phyloP scores from a whole-genome alignment of 768 basidiomycete genomes.

The Auriscalpium vulgare region DNA sequence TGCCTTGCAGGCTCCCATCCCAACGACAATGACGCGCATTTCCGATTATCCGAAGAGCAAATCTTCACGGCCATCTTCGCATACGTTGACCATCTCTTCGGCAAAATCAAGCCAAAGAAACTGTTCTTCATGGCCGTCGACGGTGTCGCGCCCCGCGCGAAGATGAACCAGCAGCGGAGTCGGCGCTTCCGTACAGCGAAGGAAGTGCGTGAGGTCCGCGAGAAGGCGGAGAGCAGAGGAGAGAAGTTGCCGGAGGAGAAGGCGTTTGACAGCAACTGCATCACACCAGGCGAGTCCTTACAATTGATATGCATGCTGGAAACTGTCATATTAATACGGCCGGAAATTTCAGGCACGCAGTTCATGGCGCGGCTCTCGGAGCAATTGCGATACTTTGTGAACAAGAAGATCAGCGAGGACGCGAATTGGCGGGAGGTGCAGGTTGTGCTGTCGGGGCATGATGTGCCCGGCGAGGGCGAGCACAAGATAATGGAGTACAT shows the following conservation, averaged over 20 bases:
- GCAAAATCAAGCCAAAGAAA: conserved; percentile 96
- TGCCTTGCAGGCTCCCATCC: conserved; percentile 72
- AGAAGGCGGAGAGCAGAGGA: conserved; percentile 82
- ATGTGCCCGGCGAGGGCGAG: conserved; percentile 98
- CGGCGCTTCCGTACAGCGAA: conserved; percentile 91
- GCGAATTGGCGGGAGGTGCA: conserved; percentile 89
- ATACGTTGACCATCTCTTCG: conserved; percentile 94
- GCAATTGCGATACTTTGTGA: conserved; percentile 92
- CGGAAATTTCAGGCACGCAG: conserved; percentile 56
- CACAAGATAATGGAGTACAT: conserved; percentile 99
- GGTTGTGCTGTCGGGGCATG: conserved; percentile 93
- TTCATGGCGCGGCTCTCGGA: conserved; percentile 93
- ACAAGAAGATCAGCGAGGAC: conserved; percentile 97
- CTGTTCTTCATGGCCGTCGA: conserved; percentile 99
- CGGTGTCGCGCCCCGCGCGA: conserved; percentile 93
- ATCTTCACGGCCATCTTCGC: conserved; percentile 96
- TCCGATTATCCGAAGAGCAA: conserved; percentile 91
- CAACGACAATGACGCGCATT: conserved; percentile 93
- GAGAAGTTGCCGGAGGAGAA: conserved; percentile 90
- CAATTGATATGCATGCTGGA: background rate
- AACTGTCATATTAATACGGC: too few species aligned
- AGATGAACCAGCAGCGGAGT: conserved; percentile 98
- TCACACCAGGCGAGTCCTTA: conserved; percentile 79
- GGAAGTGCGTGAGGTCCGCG: conserved; percentile 80
- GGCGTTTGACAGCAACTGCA: conserved; percentile 97